A percentile compares a stretch with the other conserved stretches of the same genome.
These are phyloP conservation scores for Diaporthe australafricana DNA, from an alignment of 2,329 filamentous ascomycete genomes.

Conservation along the genomic window DNA sequence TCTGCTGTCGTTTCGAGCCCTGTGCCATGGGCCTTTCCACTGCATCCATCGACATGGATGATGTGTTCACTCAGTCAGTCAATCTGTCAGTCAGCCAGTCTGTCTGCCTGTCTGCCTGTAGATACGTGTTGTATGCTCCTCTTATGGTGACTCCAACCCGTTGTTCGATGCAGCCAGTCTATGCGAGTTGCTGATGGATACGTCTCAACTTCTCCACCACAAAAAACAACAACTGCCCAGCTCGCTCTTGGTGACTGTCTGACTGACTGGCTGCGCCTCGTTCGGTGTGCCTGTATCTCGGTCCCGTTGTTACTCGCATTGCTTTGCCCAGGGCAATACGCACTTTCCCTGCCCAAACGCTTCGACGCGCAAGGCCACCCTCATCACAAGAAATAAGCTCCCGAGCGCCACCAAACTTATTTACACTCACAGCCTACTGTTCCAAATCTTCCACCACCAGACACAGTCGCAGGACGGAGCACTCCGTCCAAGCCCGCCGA, in stretches of 20 bases:
- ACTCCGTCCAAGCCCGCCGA: not conserved
- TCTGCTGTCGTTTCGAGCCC: conserved; percentile 34
- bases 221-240: not conserved
- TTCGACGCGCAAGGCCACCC: conserved; percentile 20
- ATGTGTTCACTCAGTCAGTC: conserved; percentile 14
- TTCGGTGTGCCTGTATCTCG: conserved; percentile 5
- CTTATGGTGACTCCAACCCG: not conserved
- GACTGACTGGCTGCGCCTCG: not conserved
- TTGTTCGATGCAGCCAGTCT: not conserved
- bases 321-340: not conserved
- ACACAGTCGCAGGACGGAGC: not conserved
- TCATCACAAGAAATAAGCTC: conserved; percentile 19
- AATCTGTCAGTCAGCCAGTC: not conserved
- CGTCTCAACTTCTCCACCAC: not conserved
- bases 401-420: conserved; percentile 23
- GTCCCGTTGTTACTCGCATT: not conserved
- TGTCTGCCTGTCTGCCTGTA: not conserved
- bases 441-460: not conserved
- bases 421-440: not conserved
- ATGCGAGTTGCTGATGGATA: too few species aligned
- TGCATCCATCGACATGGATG: not conserved
- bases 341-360: conserved; percentile 12
- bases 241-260: not conserved
- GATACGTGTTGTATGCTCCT: not conserved
- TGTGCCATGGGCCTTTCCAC: conserved; percentile 20